Percentiles rank a stretch among this genome's conserved stretches.
Evolutionary conservation across 805 yeast species (phyloP).

Genomic region (Sugiyamaella americana): DNA sequence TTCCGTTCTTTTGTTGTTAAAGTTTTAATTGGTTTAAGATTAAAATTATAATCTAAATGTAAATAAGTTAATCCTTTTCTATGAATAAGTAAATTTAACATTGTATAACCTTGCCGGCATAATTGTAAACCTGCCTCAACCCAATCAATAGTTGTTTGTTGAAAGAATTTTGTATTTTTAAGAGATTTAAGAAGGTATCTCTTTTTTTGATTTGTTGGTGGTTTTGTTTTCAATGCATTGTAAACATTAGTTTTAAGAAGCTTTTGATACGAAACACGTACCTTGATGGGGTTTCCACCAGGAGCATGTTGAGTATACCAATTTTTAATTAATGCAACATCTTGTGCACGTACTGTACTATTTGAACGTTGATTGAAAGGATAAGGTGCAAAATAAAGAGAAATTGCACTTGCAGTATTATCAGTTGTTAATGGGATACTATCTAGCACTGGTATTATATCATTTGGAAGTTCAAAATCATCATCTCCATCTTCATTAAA

Average conservation of each 20-base stretch:
- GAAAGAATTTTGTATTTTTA: slow-evolving; percentile 79
- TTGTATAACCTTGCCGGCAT: slow-evolving; percentile 87
- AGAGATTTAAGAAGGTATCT: slow-evolving; percentile 58
- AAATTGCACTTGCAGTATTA: slow-evolving; percentile 48
- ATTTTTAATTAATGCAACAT: slow-evolving; percentile 73
- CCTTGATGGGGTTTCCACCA: slow-evolving; percentile 60
- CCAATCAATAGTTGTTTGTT: slow-evolving; percentile 92
- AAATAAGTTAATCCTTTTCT: slow-evolving; percentile 84
- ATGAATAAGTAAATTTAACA: slow-evolving; percentile 85
- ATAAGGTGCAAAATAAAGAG: slow-evolving; percentile 71
- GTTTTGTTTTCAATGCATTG: slow-evolving; percentile 56
- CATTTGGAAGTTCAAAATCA: slow-evolving; percentile 21
- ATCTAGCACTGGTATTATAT: too few relatives aligned
- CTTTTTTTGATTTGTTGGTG: slow-evolving; percentile 43
- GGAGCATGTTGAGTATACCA: slow-evolving; percentile 74
- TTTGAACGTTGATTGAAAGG: slow-evolving; percentile 82
- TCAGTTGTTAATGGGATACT: slow-evolving; percentile 42
- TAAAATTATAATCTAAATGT: slow-evolving; percentile 93
- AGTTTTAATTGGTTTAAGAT: slow-evolving; percentile 92
- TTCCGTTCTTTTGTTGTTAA: slow-evolving; percentile 94
- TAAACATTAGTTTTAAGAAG: slow-evolving; percentile 69
- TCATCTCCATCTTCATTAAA: slow-evolving; percentile 32
- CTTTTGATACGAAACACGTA: slow-evolving; percentile 82
- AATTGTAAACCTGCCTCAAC: slow-evolving; percentile 96
- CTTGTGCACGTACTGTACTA: slow-evolving; percentile 72